Conservation (phyloP, 2,329 filamentous ascomycete species). For the Fusarium penzigii region DNA sequence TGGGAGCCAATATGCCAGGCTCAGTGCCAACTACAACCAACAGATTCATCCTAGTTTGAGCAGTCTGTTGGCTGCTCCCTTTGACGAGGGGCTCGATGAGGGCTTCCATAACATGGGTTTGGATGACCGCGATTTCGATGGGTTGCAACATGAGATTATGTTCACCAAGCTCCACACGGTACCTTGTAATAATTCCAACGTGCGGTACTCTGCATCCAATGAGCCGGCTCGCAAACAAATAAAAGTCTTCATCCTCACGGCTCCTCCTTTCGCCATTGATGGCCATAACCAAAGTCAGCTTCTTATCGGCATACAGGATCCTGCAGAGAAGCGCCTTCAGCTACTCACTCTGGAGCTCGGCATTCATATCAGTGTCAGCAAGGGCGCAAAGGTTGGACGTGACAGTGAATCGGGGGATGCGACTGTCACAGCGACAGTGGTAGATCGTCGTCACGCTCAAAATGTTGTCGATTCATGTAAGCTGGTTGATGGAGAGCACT, state of each 20-base stretch:
- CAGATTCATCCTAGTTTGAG: constrained; percentile 54
- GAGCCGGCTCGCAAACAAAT: constrained; percentile 55
- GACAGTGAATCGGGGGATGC: constrained; percentile 23
- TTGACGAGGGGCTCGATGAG: constrained; percentile 71
- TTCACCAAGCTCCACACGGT: constrained; percentile 71
- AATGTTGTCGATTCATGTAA: constrained; percentile 74
- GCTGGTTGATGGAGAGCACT: constrained; percentile 65
- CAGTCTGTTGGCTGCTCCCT: constrained; percentile 67
- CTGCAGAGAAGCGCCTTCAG: constrained; percentile 65
- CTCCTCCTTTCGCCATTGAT: constrained; percentile 57
- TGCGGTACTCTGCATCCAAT: constrained; percentile 59
- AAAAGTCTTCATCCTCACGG: constrained; percentile 68
- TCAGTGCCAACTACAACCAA: constrained; percentile 46
- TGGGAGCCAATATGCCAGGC: constrained; percentile 39
- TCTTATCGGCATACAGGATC: constrained; percentile 70
- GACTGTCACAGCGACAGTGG: constrained; percentile 35
- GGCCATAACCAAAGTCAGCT: constrained; percentile 56
- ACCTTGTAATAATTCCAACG: constrained; percentile 60
- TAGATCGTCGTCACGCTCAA: constrained; percentile 59
- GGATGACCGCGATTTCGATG: constrained; percentile 71
- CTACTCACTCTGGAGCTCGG: constrained; percentile 65
- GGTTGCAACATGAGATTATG: constrained; percentile 70
- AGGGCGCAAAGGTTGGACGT: constrained; percentile 19
- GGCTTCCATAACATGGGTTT: constrained; percentile 72
- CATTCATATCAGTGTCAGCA: constrained; percentile 37